Evolutionary conservation across 805 yeast genomes (phyloP), one percentile per base, ranked within the genome.

Genomic region (Wickerhamomyces chaumierensis): DNA sequence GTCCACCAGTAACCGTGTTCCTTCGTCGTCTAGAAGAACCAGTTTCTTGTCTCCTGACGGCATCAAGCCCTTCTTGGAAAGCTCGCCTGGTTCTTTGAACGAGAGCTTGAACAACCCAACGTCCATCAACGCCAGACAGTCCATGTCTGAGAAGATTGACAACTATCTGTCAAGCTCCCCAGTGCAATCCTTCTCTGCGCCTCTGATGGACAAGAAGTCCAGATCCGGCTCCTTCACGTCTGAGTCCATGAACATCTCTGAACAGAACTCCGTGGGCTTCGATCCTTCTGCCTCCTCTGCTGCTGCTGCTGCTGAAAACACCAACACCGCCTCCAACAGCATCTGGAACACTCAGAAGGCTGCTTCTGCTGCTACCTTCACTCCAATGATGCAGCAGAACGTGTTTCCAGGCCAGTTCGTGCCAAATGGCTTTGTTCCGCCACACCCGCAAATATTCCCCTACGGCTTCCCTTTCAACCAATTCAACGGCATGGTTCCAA

Each of bases 291-390:
- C n/a, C n/a, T n/a, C n/a, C n/a, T n/a, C n/a, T n/a, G n/a, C n/a
- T n/a, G n/a, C n/a, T n/a, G n/a, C n/a, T n/a, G n/a, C n/a, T n/a
- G n/a, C n/a, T n/a, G n/a, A 49, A 14, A 47, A 45, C 18, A 46
- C 45, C 15, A 31, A 31, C 7, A 9, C 9, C 18, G 43, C 45
- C 36, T 36, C 41, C 27, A 41, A 40, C 23, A 69, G 62, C 48
- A 72, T 75, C 47, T 78, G 84, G 84, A 75, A 76, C 53, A 81
- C 82, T 0, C 81, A 80, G 6, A 61, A 78, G 16, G 78, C 81
- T 4, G 82, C 81, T 3, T 60, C 76, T 28, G 79, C 83, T 1
- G 38, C 55, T 9, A 60, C 79, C 1, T 78, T 78, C 51, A 71
- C 72, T 13, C 83, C 84, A 18, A 50, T 51, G 52, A 48, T 43